These are phyloP conservation scores for Zygosaccharomyces pseudobailii DNA, from an alignment of 1,139 yeast genomes.

Conservation along the genomic window DNA sequence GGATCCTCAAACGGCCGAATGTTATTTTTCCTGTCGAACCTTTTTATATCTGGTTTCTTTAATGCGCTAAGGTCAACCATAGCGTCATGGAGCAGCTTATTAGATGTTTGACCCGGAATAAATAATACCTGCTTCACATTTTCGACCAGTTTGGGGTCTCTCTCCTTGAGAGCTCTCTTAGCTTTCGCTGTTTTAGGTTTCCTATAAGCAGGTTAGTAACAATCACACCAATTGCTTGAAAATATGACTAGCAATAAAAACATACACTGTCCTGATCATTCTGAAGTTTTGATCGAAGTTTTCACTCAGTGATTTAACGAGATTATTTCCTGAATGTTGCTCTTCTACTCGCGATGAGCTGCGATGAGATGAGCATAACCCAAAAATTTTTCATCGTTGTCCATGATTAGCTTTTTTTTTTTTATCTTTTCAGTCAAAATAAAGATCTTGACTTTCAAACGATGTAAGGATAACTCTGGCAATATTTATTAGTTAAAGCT, in stretches of 20 bases:
- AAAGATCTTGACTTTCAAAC: background rate
- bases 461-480: conserved; percentile 2
- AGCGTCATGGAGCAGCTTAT: conserved; percentile 77
- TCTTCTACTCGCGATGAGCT: conserved; percentile 11
- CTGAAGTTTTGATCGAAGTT: background rate
- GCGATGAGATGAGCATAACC: conserved; percentile 3
- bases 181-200: conserved; percentile 95
- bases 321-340: conserved; percentile 1
- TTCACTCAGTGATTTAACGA: background rate
- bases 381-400: conserved; percentile 6
- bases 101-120: conserved; percentile 83
- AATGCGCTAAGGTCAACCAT: conserved; percentile 86
- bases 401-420: conserved; percentile 2
- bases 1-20: conserved; percentile 92
- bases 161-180: conserved; percentile 87
- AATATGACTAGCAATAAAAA: conserved; percentile 15
- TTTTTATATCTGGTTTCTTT: conserved; percentile 86
- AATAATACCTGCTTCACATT: conserved; percentile 87
- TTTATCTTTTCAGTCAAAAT: background rate
- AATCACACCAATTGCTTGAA: background rate
- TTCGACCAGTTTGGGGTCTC: conserved; percentile 84
- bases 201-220: conserved; percentile 18
- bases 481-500: background rate
- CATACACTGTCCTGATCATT: conserved; percentile 59
- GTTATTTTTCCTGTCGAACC: conserved; percentile 84